Base-by-base conservation (phyloP, 2,329 filamentous ascomycete genomes). In the Fusarium citri region DNA sequence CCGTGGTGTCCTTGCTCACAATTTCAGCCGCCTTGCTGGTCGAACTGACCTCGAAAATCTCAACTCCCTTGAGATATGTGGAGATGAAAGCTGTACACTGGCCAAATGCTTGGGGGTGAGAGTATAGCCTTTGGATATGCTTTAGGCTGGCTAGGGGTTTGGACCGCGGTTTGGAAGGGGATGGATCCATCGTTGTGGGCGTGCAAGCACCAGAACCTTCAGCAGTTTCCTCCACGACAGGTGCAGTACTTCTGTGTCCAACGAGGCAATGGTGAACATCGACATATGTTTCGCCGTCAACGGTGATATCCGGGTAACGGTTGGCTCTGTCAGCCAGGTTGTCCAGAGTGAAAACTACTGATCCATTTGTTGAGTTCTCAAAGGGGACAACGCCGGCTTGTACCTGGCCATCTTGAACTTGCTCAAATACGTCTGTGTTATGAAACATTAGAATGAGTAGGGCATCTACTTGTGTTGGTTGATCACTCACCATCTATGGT, bases 351-450 rank as follows among this genome's bases (percentile, higher is more conserved):
- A 94, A 92, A 59, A 96, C 89, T 51, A 99, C 96, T 57, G 92
- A 91, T 76, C 96, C 96, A 80, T 98, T 97, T 77, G 93, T 95
- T 42, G 93, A 97, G 83, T 99, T 99, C 78, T 98, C 95, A 80
- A 97, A 94, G 9, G 96, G 96, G 3, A 98, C 92, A 31, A 98
- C 92, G 72, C 94, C 96, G 59, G 90, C 90, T 55, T 86, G 81
- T 1, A 88, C 88, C 46, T 83, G 78, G 61, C 88, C 86, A 40
- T 85, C 84, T 76, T 97, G 93, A 8, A 97, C 92, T 18, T 89
- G 86, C 53, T 90, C 85, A 79, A 98, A 97, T 73, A 97, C 89
- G 77, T 96, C 93, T 91, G 69, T 53, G 25, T 41, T 57, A 55
- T 23, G 43, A 40, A 45, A 23, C 8, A 58, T 72, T 45, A 71